A percentile compares a stretch with the other conserved stretches of the same genome.
These are phyloP conservation scores for Ogataea pilisensis DNA, from an alignment of 805 yeast species.

Conservation along the genomic window DNA sequence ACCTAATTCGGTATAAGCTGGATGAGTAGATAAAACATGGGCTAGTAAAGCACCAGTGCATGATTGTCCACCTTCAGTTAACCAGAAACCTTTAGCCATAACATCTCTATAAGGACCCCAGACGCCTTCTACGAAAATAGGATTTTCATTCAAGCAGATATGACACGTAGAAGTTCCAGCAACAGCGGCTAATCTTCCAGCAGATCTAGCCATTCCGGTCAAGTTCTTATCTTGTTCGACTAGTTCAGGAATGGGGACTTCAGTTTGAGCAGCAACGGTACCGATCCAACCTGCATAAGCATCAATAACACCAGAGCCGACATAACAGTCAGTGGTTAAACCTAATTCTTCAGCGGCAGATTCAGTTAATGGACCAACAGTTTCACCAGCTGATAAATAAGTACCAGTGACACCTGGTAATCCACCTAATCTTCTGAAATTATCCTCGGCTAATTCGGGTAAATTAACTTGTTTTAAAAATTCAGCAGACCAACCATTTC, in stretches of 20 bases:
- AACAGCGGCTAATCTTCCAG: conserved; percentile 92
- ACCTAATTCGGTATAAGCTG: conserved; percentile 73
- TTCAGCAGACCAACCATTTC: conserved; percentile 88
- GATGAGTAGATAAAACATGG: conserved; percentile 83
- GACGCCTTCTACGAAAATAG: conserved; percentile 90
- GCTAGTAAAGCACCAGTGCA: conserved; percentile 94
- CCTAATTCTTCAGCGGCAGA: conserved; percentile 81
- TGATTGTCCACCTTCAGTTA: conserved; percentile 99
- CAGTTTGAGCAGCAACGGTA: conserved; percentile 89
- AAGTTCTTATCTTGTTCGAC: conserved; percentile 44
- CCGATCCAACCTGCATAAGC: conserved; percentile 99
- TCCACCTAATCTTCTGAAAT: conserved; percentile 82
- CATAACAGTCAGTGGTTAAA: conserved; percentile 70
- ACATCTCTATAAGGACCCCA: conserved; percentile 99
- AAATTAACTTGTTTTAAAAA: conserved; percentile 67
- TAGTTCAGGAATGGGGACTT: conserved; percentile 47
- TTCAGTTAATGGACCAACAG: conserved; percentile 67
- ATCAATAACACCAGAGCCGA: conserved; percentile 95
- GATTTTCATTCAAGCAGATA: conserved; percentile 76
- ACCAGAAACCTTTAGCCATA: conserved; percentile 85
- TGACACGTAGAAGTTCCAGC: conserved; percentile 99
- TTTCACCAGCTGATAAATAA: conserved; percentile 84
- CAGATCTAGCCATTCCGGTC: conserved; percentile 52
- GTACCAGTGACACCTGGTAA: conserved; percentile 66
- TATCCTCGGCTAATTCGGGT: conserved; percentile 71